Evolutionary conservation across 768 basidiomycete species (phyloP), one percentile per base, ranked within the genome.

Genomic region (Tricholoma saponaceum): DNA sequence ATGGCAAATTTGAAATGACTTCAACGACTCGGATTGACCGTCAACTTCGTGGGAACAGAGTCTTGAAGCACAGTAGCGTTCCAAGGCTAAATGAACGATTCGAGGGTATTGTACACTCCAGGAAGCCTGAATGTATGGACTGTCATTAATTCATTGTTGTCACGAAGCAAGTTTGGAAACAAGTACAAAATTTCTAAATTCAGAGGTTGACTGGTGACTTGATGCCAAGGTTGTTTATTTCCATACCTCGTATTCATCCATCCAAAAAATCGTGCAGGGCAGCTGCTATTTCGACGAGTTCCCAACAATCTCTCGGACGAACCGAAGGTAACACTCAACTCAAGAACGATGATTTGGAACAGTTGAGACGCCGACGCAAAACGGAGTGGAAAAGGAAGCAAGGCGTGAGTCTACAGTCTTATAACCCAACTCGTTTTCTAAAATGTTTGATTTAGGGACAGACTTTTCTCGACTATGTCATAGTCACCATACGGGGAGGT

Each of bases 401-500:
- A 70, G 76, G 79, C 49, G 89, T 90, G 52, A 63, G 86, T 33
- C 5, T 49, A 52, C 37, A 33, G 22, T 14, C 44, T 47, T n/a
- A 37, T 12, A 28, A 12, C 53, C 18, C 44, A 41, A 25, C 7
- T 28, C 30, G 12, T 60, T 60, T 43, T 59, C 62, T 46, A 57
- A 58, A 53, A 51, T 39, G 22, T 41, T 52, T 51, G n/a, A 16
- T 51, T 3, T 61, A 93, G 88, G 89, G 88, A 4, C 84, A 88
- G 65, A 76, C 81, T 0, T 97, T 95, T 64, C 77, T 95, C 3
- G 94, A 96, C 74, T 83, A 92, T 69, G 76, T 90, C 54, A 76
- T 93, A 44, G 78, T 95, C n/a, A 87, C 84, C 49, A 76, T 94
- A 20, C 81, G 88, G 57, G 91, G 79, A 64, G 92, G 92, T 89